Conservation (phyloP, 176 grass and related monocot species). For the Phoenix roebelenii region DNA sequence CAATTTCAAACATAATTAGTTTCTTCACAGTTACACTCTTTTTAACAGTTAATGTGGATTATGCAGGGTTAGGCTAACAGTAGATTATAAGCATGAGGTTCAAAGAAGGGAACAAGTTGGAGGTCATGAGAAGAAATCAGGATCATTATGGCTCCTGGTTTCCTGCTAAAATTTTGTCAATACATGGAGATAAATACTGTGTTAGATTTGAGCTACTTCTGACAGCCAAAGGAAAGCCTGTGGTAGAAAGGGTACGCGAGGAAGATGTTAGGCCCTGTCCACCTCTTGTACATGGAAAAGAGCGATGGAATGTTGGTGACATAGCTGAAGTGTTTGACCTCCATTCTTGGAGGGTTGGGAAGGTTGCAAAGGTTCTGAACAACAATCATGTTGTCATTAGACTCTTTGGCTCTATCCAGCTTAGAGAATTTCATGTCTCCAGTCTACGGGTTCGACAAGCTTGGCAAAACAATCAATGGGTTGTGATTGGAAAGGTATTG, state of each 20-base stretch:
- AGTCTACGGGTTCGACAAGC: constrained; percentile 34
- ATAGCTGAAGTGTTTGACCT: constrained; percentile 52
- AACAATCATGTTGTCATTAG: constrained; percentile 35
- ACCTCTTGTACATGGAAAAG: constrained; percentile 23
- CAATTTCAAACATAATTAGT: neutral
- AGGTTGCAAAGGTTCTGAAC: constrained; percentile 48
- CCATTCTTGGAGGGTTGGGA: constrained; percentile 52
- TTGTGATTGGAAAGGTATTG: constrained; percentile 25
- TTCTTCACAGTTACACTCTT: neutral
- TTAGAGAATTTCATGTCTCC: constrained; percentile 55
- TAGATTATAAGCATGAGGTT: constrained; percentile 30
- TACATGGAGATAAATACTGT: neutral
- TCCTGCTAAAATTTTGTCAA: constrained; percentile 10
- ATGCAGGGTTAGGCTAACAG: constrained; percentile 3
- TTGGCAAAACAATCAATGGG: constrained; percentile 19
- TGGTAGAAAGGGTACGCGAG: constrained; percentile 12
- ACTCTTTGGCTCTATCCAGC: constrained; percentile 47
- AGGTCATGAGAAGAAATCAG: constrained; percentile 25
- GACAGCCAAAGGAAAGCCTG: constrained; percentile 6
- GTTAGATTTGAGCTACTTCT: constrained; percentile 14
- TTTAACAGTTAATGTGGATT: constrained; percentile 2
- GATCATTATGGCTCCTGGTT: constrained; percentile 19
- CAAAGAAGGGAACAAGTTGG: constrained; percentile 10
- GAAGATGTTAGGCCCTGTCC: constrained; percentile 23
- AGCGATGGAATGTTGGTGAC: constrained; percentile 60